phyloP scores from a whole-genome alignment of 2,329 filamentous ascomycete genomes.

The Diplodia intermedia region DNA sequence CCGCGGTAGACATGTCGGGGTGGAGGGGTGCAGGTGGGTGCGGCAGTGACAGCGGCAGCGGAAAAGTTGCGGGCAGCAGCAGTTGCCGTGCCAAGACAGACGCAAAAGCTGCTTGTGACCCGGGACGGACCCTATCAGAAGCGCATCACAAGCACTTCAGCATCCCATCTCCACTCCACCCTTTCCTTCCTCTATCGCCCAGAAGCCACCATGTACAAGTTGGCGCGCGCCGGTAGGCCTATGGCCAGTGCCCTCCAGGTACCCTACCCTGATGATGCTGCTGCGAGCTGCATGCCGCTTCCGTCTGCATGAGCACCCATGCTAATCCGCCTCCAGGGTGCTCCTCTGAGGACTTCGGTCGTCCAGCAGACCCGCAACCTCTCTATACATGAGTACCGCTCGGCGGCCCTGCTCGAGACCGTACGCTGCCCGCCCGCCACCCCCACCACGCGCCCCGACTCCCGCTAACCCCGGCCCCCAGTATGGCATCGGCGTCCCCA shows the following conservation, averaged over 20 bases:
- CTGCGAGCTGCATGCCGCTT: slow-evolving; percentile 9
- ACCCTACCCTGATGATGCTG: slow-evolving; percentile 56
- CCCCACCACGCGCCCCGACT: slow-evolving; percentile 10
- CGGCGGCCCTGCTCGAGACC: slow-evolving; percentile 82
- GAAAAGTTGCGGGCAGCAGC: slow-evolving; percentile 6
- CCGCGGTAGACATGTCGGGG: slow-evolving; percentile 41
- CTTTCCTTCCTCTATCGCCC: slow-evolving; percentile 37
- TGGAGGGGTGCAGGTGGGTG: neutral
- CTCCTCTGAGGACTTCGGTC: slow-evolving; percentile 62
- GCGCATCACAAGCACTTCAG: slow-evolving; percentile 36
- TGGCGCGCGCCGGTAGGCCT: slow-evolving; percentile 77
- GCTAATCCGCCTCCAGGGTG: slow-evolving; percentile 58
- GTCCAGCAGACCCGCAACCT: slow-evolving; percentile 84
- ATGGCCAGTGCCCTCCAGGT: slow-evolving; percentile 80
- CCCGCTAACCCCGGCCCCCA: slow-evolving; percentile 49
- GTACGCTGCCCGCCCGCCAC: slow-evolving; percentile 50
- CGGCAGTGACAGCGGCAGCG: slow-evolving; percentile 2
- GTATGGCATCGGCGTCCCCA: slow-evolving; percentile 94
- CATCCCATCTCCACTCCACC: slow-evolving; percentile 41
- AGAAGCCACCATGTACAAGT: slow-evolving; percentile 77
- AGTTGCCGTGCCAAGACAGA: slow-evolving; percentile 10
- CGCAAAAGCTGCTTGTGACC: slow-evolving; percentile 30
- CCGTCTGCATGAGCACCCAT: slow-evolving; percentile 27
- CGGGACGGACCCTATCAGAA: slow-evolving; percentile 20
- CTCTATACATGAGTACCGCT: slow-evolving; percentile 98